A percentile compares a stretch with the other conserved stretches of the same genome.
phyloP scores from a whole-genome alignment of 441 rosid species.

The Pelargonium australe region DNA sequence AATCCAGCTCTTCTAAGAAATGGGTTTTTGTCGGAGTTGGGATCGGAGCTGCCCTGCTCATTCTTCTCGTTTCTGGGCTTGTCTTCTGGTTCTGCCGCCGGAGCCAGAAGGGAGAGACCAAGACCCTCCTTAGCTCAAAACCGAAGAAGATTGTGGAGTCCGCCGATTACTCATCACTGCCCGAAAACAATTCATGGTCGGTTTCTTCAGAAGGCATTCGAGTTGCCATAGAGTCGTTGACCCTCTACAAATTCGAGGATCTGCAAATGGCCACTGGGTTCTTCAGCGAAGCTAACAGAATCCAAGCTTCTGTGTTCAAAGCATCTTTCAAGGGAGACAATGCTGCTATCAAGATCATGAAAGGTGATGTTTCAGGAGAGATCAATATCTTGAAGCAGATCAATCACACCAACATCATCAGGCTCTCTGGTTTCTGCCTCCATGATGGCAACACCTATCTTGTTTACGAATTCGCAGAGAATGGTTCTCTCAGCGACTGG shows the following conservation, averaged over 20 bases:
- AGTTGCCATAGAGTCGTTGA: slow-evolving; percentile 54
- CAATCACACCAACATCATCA: slow-evolving; percentile 62
- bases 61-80: slow-evolving; percentile 29
- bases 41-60: slow-evolving; percentile 38
- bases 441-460: slow-evolving; percentile 69
- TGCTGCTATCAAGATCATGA: slow-evolving; percentile 76
- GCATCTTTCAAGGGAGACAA: slow-evolving; percentile 62
- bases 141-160: slow-evolving; percentile 35
- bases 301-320: slow-evolving; percentile 63
- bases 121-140: slow-evolving; percentile 16
- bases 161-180: slow-evolving; percentile 25
- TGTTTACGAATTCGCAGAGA: slow-evolving; percentile 65
- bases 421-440: slow-evolving; percentile 79
- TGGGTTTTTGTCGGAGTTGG: slow-evolving; percentile 57
- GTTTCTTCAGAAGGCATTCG: slow-evolving; percentile 43
- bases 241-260: slow-evolving; percentile 53
- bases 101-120: slow-evolving; percentile 21
- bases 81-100: slow-evolving; percentile 29
- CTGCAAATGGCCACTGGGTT: slow-evolving; percentile 50
- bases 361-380: slow-evolving; percentile 74
- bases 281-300: slow-evolving; percentile 50
- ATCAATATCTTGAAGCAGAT: slow-evolving; percentile 69
- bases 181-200: slow-evolving; percentile 40
- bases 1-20: slow-evolving; percentile 35
- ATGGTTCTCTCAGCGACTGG: slow-evolving; percentile 63